These are phyloP conservation scores for Plasmopara muralis DNA, from an alignment of 352 stramenopile species.

Conservation along the genomic window DNA sequence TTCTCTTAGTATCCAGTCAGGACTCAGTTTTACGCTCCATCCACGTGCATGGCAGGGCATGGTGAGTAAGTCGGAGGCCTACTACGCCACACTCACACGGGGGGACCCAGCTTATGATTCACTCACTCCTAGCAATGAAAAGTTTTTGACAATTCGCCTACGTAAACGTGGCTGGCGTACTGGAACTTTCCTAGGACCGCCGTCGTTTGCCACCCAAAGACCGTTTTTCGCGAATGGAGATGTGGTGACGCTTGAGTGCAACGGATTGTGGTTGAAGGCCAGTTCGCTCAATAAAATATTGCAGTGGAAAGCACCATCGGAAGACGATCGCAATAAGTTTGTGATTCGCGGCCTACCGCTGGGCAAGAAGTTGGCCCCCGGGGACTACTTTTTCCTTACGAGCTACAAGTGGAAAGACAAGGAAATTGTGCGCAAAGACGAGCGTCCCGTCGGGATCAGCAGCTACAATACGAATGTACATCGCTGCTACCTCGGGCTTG, in stretches of 20 bases:
- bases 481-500: conserved; percentile 73
- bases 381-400: conserved; percentile 84
- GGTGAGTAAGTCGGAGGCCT: conserved; percentile 82
- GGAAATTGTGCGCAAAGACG: conserved; percentile 75
- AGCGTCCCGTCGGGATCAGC: conserved; percentile 65
- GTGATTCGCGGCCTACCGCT: conserved; percentile 74
- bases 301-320: conserved; percentile 78
- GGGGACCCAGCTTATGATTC: conserved; percentile 73
- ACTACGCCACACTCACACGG: conserved; percentile 74
- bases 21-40: conserved; percentile 71
- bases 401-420: conserved; percentile 86
- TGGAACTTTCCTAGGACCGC: conserved; percentile 23
- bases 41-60: conserved; percentile 58
- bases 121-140: conserved; percentile 78
- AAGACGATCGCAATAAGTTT: conserved; percentile 85
- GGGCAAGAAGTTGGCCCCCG: conserved; percentile 59
- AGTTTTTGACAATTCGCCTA: conserved; percentile 73
- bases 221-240: conserved; percentile 81
- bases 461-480: conserved; percentile 84
- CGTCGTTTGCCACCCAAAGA: conserved; percentile 34
- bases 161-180: conserved; percentile 69
- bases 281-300: conserved; percentile 76
- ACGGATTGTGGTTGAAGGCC: conserved; percentile 74
- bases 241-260: conserved; percentile 83
- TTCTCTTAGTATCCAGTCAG: conserved; percentile 59